Base-by-base conservation (phyloP, 306 rosid species). In the Chamaecrista fasciculata region DNA sequence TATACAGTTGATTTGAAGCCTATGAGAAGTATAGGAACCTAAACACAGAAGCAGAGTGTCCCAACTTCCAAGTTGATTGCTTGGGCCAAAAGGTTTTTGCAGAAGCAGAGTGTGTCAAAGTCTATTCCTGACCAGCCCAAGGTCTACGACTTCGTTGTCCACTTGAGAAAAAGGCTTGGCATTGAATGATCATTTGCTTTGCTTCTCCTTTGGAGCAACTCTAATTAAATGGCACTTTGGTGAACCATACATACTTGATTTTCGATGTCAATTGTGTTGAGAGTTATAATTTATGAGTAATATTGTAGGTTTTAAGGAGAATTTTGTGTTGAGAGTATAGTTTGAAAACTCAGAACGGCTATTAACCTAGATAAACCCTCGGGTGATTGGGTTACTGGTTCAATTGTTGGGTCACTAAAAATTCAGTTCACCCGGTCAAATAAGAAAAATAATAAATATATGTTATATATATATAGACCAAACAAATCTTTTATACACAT, bases 1-100 rank as follows among this genome's bases (percentile, higher is more conserved):
- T 24, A n/a, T 50, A 71, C 10, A 14, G 61, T 28, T 69, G 80
- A 77, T 75, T 80, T 21, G 62, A 70, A 46, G 25, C 59, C 6
- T 69, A 34, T 14, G 71, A 77, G 47, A 57, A 43, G 0, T 56
- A 29, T 29, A 70, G 61, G 5, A 58, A 64, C 15, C 24, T 76
- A 56, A 68, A 71, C 24, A 29, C 63, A 7, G 70, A 31, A 7
- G 43, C 56, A 0, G 67, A 69, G 69, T 76, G 76, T 31, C 81
- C n/a, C n/a, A n/a, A n/a, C n/a, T n/a, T n/a, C 79, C 25, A 67
- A 76, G 57, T 21, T 81, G 12, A 8, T 72, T 8, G 69, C 43
- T 29, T 76, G 81, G 85, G 76, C 66, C 5, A 75, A 28, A n/a
- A 79, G 77, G 43, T 75, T 80, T 44, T 4, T 70, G 71, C 67